Base-by-base conservation (phyloP, 257 asterid species). In the Petunia secreta region DNA sequence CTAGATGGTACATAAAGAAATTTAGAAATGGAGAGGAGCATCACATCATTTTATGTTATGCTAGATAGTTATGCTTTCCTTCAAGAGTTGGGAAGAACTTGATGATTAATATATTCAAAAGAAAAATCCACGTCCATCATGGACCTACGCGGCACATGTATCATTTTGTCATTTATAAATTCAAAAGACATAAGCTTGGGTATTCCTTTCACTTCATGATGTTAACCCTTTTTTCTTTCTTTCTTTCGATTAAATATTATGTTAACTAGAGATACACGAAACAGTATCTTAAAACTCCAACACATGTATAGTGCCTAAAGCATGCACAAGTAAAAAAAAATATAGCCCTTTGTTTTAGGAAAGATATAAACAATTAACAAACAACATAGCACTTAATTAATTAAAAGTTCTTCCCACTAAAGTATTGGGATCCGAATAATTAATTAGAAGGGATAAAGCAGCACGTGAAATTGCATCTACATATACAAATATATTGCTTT, bases 51-150 rank as follows among this genome's bases (percentile, higher is more conserved):
- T 48, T 71, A 25, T 59, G 25, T 5, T 38, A 34, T 11, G 59
- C 57, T 11, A 25, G 5, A 25, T 9, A 34, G 10, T 46, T 25
- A 71, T 69, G 8, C 76, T 69, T 69, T 69, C 59, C 59, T 69
- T 69, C 59, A 10, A 25, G 77, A 69, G n/a, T 46, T 46, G 59
- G 77, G 41, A 48, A 25, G 58, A 68, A 68, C 9, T 68, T 16
- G 16, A 16, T 37, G 77, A 37, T 69, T 44, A 68, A 68, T 25
- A 25, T 25, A 25, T 46, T 68, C 58, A 4, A 16, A 68, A 40
- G 40, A 40, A 46, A 69, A 69, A 46, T 69, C 16, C 41, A 43
- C 57, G 25, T 25, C 25, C n/a, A 68, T 41, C 54, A 41, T 40
- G 34, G 11, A 41, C 25, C 25, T 25, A 25, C 25, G 25, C 25